Percentiles rank a stretch among this genome's conserved stretches.
Conservation (phyloP, 805 yeast species). For the Ogataea henricii region DNA sequence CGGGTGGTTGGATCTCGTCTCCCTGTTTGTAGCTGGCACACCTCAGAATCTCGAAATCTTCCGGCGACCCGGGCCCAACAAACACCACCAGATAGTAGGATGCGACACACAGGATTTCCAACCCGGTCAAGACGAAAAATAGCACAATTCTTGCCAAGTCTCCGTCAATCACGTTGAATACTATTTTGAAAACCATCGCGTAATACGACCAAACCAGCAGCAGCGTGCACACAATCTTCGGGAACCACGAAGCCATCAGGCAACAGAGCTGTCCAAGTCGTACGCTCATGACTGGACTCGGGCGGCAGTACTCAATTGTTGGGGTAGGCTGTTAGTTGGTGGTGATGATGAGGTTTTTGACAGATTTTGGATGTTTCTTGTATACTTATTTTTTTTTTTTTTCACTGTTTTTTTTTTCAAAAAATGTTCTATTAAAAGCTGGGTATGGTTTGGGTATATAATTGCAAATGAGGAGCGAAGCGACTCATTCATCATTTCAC, state of each 20-base stretch:
- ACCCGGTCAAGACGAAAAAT: slow-evolving; percentile 28
- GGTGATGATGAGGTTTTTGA: not conserved
- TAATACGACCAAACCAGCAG: slow-evolving; percentile 52
- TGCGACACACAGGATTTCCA: slow-evolving; percentile 43
- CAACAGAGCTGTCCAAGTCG: slow-evolving; percentile 33
- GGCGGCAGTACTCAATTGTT: not conserved
- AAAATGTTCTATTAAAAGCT: not conserved
- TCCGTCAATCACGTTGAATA: slow-evolving; percentile 24
- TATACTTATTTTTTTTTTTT: not conserved
- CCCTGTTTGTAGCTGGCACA: slow-evolving; percentile 20
- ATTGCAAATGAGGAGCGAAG: no score
- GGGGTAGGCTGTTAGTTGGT: no score
- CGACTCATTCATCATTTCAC: no score
- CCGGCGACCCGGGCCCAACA: slow-evolving; percentile 67
- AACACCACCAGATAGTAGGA: slow-evolving; percentile 55
- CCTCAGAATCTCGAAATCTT: slow-evolving; percentile 50
- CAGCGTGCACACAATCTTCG: slow-evolving; percentile 46
- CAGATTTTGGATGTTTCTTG: not conserved
- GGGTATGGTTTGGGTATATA: not conserved
- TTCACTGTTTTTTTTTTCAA: not conserved
- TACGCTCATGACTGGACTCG: not conserved
- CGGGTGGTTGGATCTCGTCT: slow-evolving; percentile 41
- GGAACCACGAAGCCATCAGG: slow-evolving; percentile 44
- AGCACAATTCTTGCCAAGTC: slow-evolving; percentile 21
- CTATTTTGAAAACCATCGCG: slow-evolving; percentile 36